Evolutionary conservation across 768 basidiomycete species (phyloP), one percentile per base, ranked within the genome.

Genomic region (Podaxis sp.): DNA sequence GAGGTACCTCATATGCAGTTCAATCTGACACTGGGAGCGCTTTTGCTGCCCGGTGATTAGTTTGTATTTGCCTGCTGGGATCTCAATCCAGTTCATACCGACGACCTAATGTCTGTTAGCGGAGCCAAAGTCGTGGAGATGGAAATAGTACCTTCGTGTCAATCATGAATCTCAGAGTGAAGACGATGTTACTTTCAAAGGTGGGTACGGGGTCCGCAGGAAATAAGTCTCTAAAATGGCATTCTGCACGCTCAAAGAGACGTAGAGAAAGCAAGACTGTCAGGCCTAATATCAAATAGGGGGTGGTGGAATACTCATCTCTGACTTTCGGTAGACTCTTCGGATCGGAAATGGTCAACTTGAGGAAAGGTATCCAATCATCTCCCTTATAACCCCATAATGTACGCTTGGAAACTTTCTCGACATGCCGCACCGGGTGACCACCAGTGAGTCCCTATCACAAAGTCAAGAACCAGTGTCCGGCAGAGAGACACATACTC

Each of bases 11-110:
- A 94, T 82, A 29, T 76, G 84, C 51, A 98, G 75, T 73, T 99
- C 96, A 15, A 98, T 82, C 72, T 99, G 97, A 73, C 94, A 98
- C 53, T 83, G 82, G 0, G 96, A 96, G 53, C 82, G 81, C 69
- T 86, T 91, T 40, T 81, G 77, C 47, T 79, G 78, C 11, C 75
- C 79, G 2, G 82, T 70, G n/a, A 87, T 62, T 19, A 96, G 70
- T 12, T 79, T 78, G 70, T 97, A 99, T 66, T 86, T 86, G 2
- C 92, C 92, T 3, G 90, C 86, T 4, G 90, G 90, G 8, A 97
- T 79, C 75, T 98, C 94, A 57, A 99, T 90, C 96, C 97, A 99
- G 71, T 98, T 98, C 97, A 99, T 98, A 8, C 97, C 97, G 54
- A 96, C 89, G 33, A 99, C 88, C 93, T 95, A 65, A 24, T 57